Evolutionary conservation across 2,329 filamentous ascomycete species (phyloP), one percentile per base, ranked within the genome.

Genomic region (Tricladium varicosporioides): DNA sequence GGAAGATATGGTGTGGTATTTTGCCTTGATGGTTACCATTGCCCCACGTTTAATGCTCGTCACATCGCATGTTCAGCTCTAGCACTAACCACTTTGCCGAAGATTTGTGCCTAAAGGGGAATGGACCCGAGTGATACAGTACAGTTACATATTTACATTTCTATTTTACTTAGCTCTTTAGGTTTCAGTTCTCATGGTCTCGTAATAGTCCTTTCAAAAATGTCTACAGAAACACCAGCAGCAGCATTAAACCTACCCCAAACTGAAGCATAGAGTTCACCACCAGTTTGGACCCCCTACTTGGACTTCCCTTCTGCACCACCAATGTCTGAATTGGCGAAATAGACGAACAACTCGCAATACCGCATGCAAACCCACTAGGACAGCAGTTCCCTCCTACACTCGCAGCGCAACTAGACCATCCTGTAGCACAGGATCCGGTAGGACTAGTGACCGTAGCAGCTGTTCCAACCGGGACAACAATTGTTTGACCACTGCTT

Each of bases 321-420:
- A 68, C 57, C 10, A 15, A 77, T 27, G 80, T 82, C 5, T 74
- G 80, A n/a, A 82, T 86, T 47, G 78, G 75, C 7, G 77, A 76
- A 42, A 70, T 71, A 5, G 84, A 80, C 31, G 85, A 86, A 73
- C 91, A 95, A 70, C 86, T 91, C 18, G 80, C 82, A 16, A 79
- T 79, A 1, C 89, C 91, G 72, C 91, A 96, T 2, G 72, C 73
- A 71, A 87, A 96, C 1, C 90, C 89, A 44, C 74, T 80, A 0
- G 92, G 92, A 77, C 93, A 97, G 71, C 93, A 97, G 5, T 91
- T 92, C 0, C 91, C 85, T 0, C 87, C 83, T 0, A 80, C 76
- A n/a, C 81, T 77, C 55, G 71, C 82, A 65, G 78, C 85, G 82
- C 80, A 97, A 62, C 74, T 80, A 62, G 83, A 88, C 93, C 93